Evolutionary conservation across 371 early-diverging fungal species (phyloP), one percentile per base, ranked within the genome.

Genomic region (Basidiobolus meristosporus): DNA sequence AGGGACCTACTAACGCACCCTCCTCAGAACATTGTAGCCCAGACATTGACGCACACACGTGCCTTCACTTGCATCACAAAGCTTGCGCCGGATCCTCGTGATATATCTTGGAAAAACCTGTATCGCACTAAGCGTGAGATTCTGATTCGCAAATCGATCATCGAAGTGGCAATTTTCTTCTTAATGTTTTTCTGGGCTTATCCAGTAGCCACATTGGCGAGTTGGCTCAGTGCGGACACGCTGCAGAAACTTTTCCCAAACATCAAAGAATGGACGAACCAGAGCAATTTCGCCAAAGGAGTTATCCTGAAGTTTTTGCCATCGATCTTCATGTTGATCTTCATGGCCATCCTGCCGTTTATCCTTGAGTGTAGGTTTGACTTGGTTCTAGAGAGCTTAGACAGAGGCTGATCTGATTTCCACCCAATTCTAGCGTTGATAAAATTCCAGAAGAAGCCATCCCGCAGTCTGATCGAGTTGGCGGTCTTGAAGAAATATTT

Each of bases 401-500:
- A 48, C 34, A 45, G 48, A 28, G 43, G 45, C 6, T 45, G 38
- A 43, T 18, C 40, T 4, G 36, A n/a, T 11, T 48, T 49, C 1
- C 46, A 63, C 6, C 23, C 68, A 17, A 60, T 64, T 51, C 52
- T 70, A 10, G 50, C 79, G 31, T 61, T 70, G 36, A 57, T 73
- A 57, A 57, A 26, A 26, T 3, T 26, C 26, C 26, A 26, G 9
- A 26, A 9, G 9, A 26, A 26, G 9, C 9, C 56, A 43, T 68
- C 68, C 1, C 69, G 65, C 38, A 74, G 73, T 0, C 65, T 62
- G 19, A 49, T 78, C 6, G 80, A 73, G 42, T 68, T 73, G 38
- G 58, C 65, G 33, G 71, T 83, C 1, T 57, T 74, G 29, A 57
- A 65, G 29, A 82, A 83, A 50, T 82, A 87, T 56, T 90, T 82